Evolutionary conservation across 148 eudicot genomes (phyloP).

Genomic region (Rhododendron ovatum): DNA sequence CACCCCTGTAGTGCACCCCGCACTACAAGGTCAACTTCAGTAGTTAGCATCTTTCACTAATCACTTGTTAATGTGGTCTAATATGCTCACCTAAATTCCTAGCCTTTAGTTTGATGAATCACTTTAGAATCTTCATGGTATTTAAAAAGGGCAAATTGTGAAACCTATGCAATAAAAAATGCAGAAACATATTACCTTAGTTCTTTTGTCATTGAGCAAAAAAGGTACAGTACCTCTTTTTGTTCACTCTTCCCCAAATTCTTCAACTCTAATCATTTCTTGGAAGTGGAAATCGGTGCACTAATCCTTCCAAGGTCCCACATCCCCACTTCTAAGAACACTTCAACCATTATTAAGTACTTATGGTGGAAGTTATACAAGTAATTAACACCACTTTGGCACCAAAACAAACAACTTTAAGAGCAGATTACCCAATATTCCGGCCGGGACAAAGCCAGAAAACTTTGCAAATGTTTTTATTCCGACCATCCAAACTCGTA

Average conservation of each 20-base stretch:
- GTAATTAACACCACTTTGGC: background rate
- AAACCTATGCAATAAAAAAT: background rate
- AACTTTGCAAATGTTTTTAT: background rate
- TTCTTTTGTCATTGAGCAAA: background rate
- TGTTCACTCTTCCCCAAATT: background rate
- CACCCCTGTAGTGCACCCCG: too few species aligned
- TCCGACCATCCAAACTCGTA: background rate
- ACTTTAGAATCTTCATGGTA: background rate
- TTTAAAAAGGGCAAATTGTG: background rate
- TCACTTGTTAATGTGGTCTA: too few species aligned
- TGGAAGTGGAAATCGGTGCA: background rate
- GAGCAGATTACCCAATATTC: background rate
- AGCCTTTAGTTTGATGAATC: background rate
- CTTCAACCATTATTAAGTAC: background rate
- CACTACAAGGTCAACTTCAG: too few species aligned
- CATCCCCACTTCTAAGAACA: background rate
- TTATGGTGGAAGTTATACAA: background rate
- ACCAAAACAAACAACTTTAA: background rate
- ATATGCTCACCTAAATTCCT: background rate
- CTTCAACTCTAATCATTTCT: background rate
- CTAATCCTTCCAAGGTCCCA: background rate
- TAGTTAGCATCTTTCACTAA: background rate
- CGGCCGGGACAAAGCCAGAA: background rate
- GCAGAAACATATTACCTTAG: background rate
- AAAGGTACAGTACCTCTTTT: background rate